A percentile compares a stretch with the other conserved stretches of the same genome.
Evolutionary conservation across 2,329 filamentous ascomycete species (phyloP).

Genomic region (Lasiodiplodia gonubiensis): DNA sequence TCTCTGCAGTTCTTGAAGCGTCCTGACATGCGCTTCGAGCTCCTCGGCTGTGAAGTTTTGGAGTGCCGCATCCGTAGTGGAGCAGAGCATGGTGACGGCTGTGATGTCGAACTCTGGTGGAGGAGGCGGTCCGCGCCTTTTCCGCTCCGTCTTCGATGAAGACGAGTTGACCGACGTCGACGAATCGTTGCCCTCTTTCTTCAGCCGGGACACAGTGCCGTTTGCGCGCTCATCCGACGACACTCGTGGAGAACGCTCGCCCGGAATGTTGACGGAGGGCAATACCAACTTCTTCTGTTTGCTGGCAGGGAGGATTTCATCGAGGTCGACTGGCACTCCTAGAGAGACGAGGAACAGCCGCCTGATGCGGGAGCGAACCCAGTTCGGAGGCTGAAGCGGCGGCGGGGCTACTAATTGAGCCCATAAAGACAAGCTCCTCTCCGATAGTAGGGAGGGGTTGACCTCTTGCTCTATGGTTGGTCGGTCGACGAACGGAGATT

Average conservation of each 20-base stretch:
- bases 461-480: constrained; percentile 51
- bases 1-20: constrained; percentile 71
- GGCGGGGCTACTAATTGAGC: constrained; percentile 94
- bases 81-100: constrained; percentile 76
- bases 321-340: constrained; percentile 92
- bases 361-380: constrained; percentile 94
- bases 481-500: constrained; percentile 45
- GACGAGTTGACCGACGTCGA: constrained; percentile 47
- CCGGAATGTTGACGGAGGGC: constrained; percentile 68
- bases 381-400: constrained; percentile 92
- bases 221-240: constrained; percentile 46
- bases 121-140: constrained; percentile 65
- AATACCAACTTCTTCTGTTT: constrained; percentile 98
- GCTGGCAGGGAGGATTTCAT: constrained; percentile 94
- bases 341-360: constrained; percentile 94
- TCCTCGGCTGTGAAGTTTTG: constrained; percentile 79
- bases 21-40: constrained; percentile 71
- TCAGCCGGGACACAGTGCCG: constrained; percentile 46
- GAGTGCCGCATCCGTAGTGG: constrained; percentile 83
- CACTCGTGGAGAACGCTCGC: constrained; percentile 45
- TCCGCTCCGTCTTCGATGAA: constrained; percentile 46
- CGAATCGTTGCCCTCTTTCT: constrained; percentile 45
- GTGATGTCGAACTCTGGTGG: constrained; percentile 80
- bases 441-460: constrained; percentile 65
- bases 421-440: constrained; percentile 90